Evolutionary conservation across 2,329 filamentous ascomycete species (phyloP).

Genomic region (Blastomyces emzantsi): DNA sequence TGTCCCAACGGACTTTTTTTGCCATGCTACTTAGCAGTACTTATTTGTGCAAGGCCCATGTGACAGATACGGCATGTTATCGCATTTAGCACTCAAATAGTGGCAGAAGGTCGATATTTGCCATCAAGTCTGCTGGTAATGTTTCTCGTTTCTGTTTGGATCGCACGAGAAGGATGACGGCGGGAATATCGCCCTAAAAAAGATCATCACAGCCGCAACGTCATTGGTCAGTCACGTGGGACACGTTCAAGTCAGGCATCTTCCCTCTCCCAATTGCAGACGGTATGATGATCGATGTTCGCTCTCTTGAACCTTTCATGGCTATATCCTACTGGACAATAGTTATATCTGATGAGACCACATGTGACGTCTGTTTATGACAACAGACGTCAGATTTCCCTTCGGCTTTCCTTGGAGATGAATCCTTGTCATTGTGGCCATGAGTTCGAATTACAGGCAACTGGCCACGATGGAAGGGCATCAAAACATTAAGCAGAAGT

Average conservation of each 20-base stretch:
- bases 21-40: neutral
- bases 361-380: neutral
- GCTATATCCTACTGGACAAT: neutral
- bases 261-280: no score
- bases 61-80: neutral
- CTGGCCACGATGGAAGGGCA: neutral
- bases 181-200: neutral
- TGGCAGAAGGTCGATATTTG: neutral
- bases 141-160: neutral
- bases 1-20: neutral
- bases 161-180: neutral
- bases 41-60: neutral
- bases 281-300: no score
- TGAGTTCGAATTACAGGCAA: neutral
- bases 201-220: neutral
- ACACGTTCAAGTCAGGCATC: neutral
- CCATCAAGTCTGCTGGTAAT: neutral
- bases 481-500: neutral
- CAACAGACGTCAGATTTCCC: neutral
- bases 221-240: conserved; percentile 3
- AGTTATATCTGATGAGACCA: neutral
- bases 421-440: neutral
- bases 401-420: neutral
- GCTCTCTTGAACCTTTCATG: no score
- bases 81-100: neutral